Evolutionary conservation across 179 eudicot genomes (phyloP).

Genomic region (Beta lomatogona): DNA sequence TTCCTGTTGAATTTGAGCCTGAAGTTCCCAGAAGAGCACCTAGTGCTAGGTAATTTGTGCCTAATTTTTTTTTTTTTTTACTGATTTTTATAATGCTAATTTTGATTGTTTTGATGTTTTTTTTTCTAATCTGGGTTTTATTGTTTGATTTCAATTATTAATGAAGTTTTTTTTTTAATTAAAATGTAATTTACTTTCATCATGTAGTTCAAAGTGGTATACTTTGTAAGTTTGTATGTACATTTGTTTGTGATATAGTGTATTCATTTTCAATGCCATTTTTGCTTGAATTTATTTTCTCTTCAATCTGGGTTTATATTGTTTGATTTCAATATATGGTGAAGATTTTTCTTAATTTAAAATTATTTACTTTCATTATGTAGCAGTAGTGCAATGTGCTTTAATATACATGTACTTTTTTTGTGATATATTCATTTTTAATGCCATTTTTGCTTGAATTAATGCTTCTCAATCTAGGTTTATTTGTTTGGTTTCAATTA

Average conservation of each 20-base stretch:
- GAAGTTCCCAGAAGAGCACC: conserved; percentile 78
- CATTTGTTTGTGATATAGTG: background rate
- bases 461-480: background rate
- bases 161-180: background rate
- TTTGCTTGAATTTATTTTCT: no score
- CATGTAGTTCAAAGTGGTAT: background rate
- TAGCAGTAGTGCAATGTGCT: no score
- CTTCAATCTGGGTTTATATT: no score
- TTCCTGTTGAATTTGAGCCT: conserved; percentile 89
- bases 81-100: background rate
- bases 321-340: no score
- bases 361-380: no score
- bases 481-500: background rate
- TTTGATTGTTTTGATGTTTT: background rate
- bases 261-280: no score
- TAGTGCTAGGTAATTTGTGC: conserved; percentile 66
- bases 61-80: background rate
- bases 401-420: no score
- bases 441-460: background rate
- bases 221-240: background rate
- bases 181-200: background rate
- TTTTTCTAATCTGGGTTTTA: background rate
- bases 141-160: background rate
- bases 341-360: no score
- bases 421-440: background rate